Conservation (phyloP, 192 early-diverging fungal genomes). For the Pilobolus umbonatus region DNA sequence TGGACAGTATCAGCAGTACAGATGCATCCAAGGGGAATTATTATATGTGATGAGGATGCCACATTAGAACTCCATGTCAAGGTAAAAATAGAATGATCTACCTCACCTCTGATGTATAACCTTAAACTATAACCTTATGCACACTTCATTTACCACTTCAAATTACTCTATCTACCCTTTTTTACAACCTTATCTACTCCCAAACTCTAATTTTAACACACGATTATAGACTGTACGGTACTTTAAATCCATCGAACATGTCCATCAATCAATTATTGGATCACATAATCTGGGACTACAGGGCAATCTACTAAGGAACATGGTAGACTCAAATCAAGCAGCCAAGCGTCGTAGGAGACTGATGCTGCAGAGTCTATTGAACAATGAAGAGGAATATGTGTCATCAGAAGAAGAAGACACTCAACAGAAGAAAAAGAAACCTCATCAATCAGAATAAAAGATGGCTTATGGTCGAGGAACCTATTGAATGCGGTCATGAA, state of each 20-base stretch:
- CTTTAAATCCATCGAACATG: conserved; percentile 85
- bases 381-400: conserved; percentile 16
- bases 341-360: conserved; percentile 25
- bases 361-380: conserved; percentile 29
- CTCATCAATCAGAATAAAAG: too few species aligned
- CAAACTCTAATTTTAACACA: background rate
- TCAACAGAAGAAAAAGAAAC: background rate
- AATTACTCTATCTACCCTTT: background rate
- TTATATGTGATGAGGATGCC: conserved; percentile 87
- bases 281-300: conserved; percentile 69
- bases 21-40: conserved; percentile 74
- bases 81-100: conserved; percentile 19
- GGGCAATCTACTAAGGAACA: conserved; percentile 39
- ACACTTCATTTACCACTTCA: background rate
- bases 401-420: conserved; percentile 10
- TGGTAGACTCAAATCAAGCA: conserved; percentile 28
- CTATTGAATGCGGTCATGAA: too few species aligned
- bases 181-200: too few species aligned
- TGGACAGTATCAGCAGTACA: conserved; percentile 87
- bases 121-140: background rate
- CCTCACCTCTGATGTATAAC: background rate
- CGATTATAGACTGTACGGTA: conserved; percentile 86
- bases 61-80: conserved; percentile 87
- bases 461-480: too few species aligned
- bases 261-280: conserved; percentile 70